Conservation (phyloP, 129 eudicot species). For the Scalesia atractyloides region DNA sequence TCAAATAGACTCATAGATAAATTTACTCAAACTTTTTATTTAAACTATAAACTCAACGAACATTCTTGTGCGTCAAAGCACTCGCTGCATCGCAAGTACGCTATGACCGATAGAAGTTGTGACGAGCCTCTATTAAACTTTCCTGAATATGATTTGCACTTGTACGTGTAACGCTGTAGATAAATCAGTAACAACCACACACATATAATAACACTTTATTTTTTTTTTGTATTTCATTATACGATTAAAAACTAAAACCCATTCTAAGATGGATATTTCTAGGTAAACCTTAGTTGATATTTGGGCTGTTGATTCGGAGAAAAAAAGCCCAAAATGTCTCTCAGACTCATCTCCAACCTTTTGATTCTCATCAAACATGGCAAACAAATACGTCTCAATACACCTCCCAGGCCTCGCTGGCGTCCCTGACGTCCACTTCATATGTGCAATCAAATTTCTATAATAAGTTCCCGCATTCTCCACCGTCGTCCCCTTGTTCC, state of each 20-base stretch:
- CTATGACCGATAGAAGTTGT: no score
- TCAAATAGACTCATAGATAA: no score
- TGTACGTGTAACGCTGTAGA: no score
- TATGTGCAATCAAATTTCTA: constrained; percentile 36
- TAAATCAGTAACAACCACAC: neutral
- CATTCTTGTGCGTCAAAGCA: no score
- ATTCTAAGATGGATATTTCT: neutral
- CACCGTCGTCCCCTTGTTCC: constrained; percentile 25
- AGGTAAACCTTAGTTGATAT: neutral
- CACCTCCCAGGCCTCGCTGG: constrained; percentile 38
- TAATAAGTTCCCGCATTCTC: constrained; percentile 42
- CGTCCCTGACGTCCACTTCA: constrained; percentile 25
- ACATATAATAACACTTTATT: neutral
- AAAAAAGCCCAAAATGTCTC: constrained; percentile 47
- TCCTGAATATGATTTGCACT: no score
- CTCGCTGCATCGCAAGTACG: no score
- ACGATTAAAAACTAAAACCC: neutral
- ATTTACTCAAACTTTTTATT: no score
- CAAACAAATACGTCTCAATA: constrained; percentile 46
- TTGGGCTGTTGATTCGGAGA: constrained; percentile 6
- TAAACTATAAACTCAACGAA: no score
- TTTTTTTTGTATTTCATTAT: neutral
- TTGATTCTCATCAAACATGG: constrained; percentile 51
- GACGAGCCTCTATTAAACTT: no score
- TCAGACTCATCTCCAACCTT: constrained; percentile 31